phyloP scores from a whole-genome alignment of 2,329 filamentous ascomycete genomes.

The Talaromyces islandicus region DNA sequence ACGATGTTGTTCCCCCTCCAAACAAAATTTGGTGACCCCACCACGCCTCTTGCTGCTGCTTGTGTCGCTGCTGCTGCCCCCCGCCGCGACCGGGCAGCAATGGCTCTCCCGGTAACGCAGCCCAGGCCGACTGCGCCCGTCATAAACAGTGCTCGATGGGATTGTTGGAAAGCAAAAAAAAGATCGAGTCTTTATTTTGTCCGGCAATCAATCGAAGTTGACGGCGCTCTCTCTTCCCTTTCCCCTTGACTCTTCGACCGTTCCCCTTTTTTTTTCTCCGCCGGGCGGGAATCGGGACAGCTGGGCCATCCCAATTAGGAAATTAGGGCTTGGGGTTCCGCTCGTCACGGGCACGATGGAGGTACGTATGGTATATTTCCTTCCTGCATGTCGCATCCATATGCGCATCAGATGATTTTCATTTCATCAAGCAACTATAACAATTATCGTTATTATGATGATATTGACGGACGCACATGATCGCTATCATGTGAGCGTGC shows the following conservation, averaged over 20 bases:
- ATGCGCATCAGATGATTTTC: not conserved
- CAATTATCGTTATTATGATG: not conserved
- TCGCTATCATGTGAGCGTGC: not conserved
- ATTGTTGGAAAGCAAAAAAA: not conserved
- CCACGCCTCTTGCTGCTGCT: not conserved
- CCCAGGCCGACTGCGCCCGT: slow-evolving; percentile 19
- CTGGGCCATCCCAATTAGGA: not conserved
- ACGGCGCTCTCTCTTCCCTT: not conserved
- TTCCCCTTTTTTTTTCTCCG: not conserved
- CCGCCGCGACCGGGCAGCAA: slow-evolving; percentile 14
- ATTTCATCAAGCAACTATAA: not conserved
- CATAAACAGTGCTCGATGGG: slow-evolving; percentile 19
- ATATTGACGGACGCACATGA: not conserved
- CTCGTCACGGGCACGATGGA: not conserved
- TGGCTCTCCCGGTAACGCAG: slow-evolving; percentile 24
- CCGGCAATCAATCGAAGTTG: not conserved
- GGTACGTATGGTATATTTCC: no score
- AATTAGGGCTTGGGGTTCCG: slow-evolving; percentile 8
- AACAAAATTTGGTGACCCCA: slow-evolving; percentile 11
- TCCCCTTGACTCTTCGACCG: not conserved
- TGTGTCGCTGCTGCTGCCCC: slow-evolving; percentile 12
- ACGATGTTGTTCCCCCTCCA: slow-evolving; percentile 7
- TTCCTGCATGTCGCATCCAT: not conserved
- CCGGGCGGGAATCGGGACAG: not conserved
- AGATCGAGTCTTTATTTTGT: not conserved